Evolutionary conservation across 805 yeast species (phyloP).

Genomic region (Saccharomycopsis javanensis): DNA sequence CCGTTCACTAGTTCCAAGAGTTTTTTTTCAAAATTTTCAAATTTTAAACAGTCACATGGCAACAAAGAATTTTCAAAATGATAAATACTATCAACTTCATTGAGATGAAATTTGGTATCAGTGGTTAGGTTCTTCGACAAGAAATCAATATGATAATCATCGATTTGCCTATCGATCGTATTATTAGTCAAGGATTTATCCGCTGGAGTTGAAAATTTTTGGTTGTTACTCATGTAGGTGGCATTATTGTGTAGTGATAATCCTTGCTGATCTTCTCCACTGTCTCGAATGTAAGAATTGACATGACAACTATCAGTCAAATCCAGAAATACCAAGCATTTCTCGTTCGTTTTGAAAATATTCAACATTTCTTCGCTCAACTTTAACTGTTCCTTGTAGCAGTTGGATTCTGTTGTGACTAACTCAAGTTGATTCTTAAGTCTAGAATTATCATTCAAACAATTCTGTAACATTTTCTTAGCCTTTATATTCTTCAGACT

Average conservation of each 20-base stretch:
- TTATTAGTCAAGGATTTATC: slow-evolving; percentile 1
- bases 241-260: background rate
- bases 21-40: background rate
- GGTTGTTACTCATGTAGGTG: background rate
- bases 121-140: background rate
- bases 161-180: background rate
- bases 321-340: background rate
- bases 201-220: background rate
- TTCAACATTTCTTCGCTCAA: slow-evolving; percentile 13
- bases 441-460: slow-evolving; percentile 8
- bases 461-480: slow-evolving; percentile 2
- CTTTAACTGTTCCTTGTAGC: slow-evolving; percentile 6
- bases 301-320: background rate
- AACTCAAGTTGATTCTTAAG: slow-evolving; percentile 11
- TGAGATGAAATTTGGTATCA: background rate
- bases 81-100: background rate
- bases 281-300: background rate
- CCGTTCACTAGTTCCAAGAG: background rate
- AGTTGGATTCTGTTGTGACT: slow-evolving; percentile 1
- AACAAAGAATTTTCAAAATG: background rate
- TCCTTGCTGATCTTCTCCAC: background rate
- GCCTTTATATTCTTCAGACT: background rate
- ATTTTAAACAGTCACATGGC: background rate
- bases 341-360: slow-evolving; percentile 2
- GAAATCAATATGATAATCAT: background rate